Percentiles rank a stretch among this genome's conserved stretches.
Evolutionary conservation across 2,329 filamentous ascomycete genomes (phyloP).

Genomic region (Geosmithia morbida): DNA sequence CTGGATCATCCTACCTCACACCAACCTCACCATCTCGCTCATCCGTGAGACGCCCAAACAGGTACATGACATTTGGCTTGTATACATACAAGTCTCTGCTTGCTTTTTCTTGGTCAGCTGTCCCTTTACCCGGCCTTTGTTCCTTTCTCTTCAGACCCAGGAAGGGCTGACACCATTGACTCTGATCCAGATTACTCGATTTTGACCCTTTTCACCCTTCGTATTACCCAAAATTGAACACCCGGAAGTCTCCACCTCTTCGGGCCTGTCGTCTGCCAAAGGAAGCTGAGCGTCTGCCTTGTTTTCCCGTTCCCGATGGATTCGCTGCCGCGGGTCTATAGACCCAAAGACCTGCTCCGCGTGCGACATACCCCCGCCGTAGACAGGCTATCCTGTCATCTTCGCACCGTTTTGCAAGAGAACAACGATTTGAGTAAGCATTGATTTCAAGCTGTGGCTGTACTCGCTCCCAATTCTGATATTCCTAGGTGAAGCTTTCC

Average conservation of each 20-base stretch:
- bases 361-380: constrained; percentile 12
- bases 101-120: neutral
- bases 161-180: no score
- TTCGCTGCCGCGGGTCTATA: neutral
- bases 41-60: neutral
- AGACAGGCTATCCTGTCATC: constrained; percentile 11
- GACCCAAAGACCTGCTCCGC: constrained; percentile 22
- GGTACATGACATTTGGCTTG: neutral
- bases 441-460: neutral
- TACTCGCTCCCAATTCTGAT: neutral
- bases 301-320: neutral
- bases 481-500: neutral
- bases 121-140: neutral
- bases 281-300: neutral
- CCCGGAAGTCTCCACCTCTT: neutral
- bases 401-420: constrained; percentile 18
- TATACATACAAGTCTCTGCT: neutral
- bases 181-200: no score
- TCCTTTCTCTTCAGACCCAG: no score
- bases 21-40: neutral
- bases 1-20: neutral
- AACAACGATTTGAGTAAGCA: constrained; percentile 26
- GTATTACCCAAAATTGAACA: no score
- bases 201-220: no score
- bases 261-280: neutral